phyloP scores from a whole-genome alignment of 371 early-diverging fungal genomes.

The Umbelopsis sp. region DNA sequence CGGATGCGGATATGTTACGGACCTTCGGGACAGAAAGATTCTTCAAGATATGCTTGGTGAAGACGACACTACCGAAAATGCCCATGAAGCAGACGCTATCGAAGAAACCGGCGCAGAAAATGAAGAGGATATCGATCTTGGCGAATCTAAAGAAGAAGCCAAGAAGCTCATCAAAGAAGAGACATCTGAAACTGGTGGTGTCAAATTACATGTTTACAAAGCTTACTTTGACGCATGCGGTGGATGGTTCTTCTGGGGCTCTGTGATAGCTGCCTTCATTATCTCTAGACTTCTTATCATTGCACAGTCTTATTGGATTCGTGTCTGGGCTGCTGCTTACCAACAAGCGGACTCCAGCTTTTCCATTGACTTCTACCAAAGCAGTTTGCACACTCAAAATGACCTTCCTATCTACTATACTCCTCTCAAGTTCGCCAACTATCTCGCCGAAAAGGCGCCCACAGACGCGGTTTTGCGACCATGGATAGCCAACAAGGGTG shows the following conservation, averaged over 20 bases:
- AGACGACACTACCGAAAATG: conserved; percentile 46
- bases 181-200: conserved; percentile 53
- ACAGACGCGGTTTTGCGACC: conserved; percentile 22
- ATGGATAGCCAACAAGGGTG: conserved; percentile 31
- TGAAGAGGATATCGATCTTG: conserved; percentile 33
- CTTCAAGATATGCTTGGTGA: conserved; percentile 32
- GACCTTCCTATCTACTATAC: conserved; percentile 4
- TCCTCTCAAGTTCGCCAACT: conserved; percentile 5
- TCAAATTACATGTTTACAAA: conserved; percentile 61
- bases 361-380: neutral
- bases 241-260: conserved; percentile 59
- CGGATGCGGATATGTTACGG: conserved; percentile 35
- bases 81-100: conserved; percentile 37
- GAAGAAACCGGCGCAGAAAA: conserved; percentile 24
- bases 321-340: conserved; percentile 35
- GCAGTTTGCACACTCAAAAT: neutral
- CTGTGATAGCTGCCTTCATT: conserved; percentile 48
- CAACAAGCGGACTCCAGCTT: neutral
- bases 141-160: conserved; percentile 32
- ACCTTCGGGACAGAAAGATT: conserved; percentile 36
- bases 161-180: conserved; percentile 52
- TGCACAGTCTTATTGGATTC: conserved; percentile 42
- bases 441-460: neutral
- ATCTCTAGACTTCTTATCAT: conserved; percentile 51
- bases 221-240: conserved; percentile 71